These are phyloP conservation scores for Pythium folliculosum DNA, from an alignment of 352 stramenopile species.

Conservation along the genomic window DNA sequence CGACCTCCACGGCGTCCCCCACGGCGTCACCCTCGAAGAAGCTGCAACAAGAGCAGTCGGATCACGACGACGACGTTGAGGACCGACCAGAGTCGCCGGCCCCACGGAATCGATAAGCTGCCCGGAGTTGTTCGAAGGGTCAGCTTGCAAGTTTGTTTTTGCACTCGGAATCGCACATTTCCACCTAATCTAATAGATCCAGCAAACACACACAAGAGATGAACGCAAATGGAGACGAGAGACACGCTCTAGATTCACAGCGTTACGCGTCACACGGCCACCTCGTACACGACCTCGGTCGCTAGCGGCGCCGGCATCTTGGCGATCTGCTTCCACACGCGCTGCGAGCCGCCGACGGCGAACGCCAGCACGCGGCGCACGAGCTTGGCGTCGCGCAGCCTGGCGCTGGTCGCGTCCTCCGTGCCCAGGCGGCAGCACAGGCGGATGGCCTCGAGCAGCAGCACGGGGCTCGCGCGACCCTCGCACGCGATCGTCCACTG, in stretches of 20 bases:
- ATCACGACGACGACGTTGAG: not conserved
- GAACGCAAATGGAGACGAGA: too few species aligned
- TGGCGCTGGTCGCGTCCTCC: constrained; percentile 25
- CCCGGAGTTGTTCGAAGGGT: not conserved
- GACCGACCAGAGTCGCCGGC: not conserved
- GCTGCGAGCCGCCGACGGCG: constrained; percentile 56
- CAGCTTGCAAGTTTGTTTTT: not conserved
- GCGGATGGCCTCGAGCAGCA: constrained; percentile 48
- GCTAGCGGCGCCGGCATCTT: constrained; percentile 45
- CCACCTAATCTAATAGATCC: constrained; percentile 11
- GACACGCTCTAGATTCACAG: too few species aligned
- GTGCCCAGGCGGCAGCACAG: constrained; percentile 54
- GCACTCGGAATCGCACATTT: not conserved
- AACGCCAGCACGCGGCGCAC: constrained; percentile 65
- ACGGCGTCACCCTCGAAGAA: constrained; percentile 21
- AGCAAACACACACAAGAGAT: not conserved
- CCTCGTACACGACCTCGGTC: constrained; percentile 46
- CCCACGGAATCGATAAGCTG: not conserved
- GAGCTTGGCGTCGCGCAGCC: constrained; percentile 33
- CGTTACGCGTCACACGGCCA: too few species aligned
- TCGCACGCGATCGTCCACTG: constrained; percentile 47
- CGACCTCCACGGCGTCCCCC: constrained; percentile 18
- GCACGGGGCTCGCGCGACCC: constrained; percentile 37
- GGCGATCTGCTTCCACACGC: constrained; percentile 70
- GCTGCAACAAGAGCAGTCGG: not conserved